A percentile compares a stretch with the other conserved stretches of the same genome.
Conservation (phyloP, 345 rosid species). For the Corchorus capsularis region DNA sequence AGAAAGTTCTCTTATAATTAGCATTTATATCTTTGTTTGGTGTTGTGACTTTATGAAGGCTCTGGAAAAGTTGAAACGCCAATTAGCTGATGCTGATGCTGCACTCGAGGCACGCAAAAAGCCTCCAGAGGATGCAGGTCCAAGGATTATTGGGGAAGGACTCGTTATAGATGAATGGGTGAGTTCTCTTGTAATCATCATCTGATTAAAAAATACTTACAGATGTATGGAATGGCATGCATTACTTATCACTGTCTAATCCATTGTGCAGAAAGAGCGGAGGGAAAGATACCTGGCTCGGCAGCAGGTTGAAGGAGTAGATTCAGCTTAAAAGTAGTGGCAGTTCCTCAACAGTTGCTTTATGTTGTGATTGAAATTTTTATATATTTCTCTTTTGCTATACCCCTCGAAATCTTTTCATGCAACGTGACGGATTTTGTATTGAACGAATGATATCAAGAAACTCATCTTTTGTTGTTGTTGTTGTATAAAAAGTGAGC, state of each 20-base stretch:
- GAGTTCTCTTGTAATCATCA: constrained; percentile 28
- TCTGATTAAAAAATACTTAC: neutral
- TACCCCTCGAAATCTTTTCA: neutral
- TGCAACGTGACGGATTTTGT: constrained; percentile 6
- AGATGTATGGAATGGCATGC: neutral
- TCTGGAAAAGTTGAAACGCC: constrained; percentile 86
- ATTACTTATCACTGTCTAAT: neutral
- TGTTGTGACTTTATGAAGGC: constrained; percentile 38
- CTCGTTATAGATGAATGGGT: constrained; percentile 99
- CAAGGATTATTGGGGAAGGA: constrained; percentile 91
- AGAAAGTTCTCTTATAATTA: neutral
- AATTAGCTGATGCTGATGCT: constrained; percentile 86
- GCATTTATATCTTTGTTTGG: constrained; percentile 1
- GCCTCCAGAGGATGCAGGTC: constrained; percentile 81
- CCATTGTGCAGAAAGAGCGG: constrained; percentile 72
- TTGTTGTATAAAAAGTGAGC: constrained; percentile 11
- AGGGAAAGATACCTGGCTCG: constrained; percentile 94
- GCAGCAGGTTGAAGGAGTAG: constrained; percentile 82
- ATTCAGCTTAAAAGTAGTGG: constrained; percentile 47
- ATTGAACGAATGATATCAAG: neutral
- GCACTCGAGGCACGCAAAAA: constrained; percentile 81
- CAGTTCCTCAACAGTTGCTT: neutral
- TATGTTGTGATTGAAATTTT: neutral
- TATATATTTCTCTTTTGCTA: neutral
- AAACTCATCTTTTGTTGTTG: neutral